Conservation (phyloP, 2,329 filamentous ascomycete species). For the Metarhizium robertsii region DNA sequence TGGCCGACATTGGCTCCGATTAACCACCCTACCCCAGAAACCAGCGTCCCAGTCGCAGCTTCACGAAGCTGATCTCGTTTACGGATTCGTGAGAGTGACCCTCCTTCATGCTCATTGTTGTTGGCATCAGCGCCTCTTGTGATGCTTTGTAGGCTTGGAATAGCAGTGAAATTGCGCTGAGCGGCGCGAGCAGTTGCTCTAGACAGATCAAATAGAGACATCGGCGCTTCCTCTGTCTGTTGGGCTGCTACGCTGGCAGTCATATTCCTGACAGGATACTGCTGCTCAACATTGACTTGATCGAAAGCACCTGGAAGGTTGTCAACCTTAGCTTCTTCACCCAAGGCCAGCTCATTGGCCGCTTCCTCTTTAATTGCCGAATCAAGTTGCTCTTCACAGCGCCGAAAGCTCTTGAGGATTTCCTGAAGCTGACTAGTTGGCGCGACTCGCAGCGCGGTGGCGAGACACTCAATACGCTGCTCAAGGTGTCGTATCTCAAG, state of each 20-base stretch:
- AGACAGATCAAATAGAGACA: constrained; percentile 57
- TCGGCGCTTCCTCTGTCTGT: constrained; percentile 45
- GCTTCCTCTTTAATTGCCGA: constrained; percentile 56
- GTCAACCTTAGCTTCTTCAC: constrained; percentile 52
- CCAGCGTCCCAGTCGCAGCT: constrained; percentile 56
- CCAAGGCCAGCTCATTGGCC: constrained; percentile 61
- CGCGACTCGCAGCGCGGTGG: constrained; percentile 64
- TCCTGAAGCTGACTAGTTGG: constrained; percentile 62
- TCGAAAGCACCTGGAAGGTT: constrained; percentile 48
- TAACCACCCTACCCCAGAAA: constrained; percentile 59
- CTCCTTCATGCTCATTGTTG: constrained; percentile 15
- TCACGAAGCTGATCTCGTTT: constrained; percentile 65
- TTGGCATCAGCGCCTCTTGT: constrained; percentile 8
- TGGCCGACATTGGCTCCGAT: constrained; percentile 42
- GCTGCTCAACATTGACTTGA: constrained; percentile 10
- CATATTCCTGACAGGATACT: constrained; percentile 21
- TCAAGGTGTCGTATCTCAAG: constrained; percentile 62
- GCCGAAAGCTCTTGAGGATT: constrained; percentile 64
- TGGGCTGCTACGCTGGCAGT: constrained; percentile 25
- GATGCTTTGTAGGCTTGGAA: constrained; percentile 39
- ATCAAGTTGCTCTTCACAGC: constrained; percentile 70
- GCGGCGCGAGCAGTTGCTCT: constrained; percentile 51
- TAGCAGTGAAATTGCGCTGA: constrained; percentile 45
- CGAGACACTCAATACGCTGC: constrained; percentile 72
- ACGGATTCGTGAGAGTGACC: constrained; percentile 37